phyloP scores from a whole-genome alignment of 345 rosid species.

The Eucalyptus leucophloia region DNA sequence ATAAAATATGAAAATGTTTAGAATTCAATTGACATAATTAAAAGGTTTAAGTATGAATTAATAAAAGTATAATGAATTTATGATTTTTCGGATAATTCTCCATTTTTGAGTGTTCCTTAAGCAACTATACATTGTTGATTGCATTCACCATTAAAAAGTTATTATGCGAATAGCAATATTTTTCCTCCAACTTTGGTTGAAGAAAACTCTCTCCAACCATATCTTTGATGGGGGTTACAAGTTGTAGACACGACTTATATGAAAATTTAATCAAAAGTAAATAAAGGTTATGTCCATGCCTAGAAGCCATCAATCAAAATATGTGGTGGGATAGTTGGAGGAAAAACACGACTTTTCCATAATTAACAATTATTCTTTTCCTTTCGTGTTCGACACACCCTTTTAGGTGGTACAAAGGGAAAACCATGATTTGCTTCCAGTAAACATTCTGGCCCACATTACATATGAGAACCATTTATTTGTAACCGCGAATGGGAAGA shows the following conservation, averaged over 20 bases:
- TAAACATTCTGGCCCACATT: neutral
- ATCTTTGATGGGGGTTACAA: neutral
- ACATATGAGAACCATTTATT: neutral
- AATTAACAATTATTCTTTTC: neutral
- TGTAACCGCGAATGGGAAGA: neutral
- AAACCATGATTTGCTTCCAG: neutral
- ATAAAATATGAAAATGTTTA: too few relatives aligned
- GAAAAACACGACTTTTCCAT: neutral
- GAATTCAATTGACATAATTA: too few relatives aligned
- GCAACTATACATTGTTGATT: neutral
- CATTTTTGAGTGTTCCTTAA: neutral
- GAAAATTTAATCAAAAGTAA: neutral
- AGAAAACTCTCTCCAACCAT: neutral
- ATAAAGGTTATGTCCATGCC: neutral
- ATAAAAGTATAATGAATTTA: too few relatives aligned
- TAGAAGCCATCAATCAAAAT: neutral
- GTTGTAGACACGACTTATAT: neutral
- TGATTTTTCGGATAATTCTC: too few relatives aligned
- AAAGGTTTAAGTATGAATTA: neutral
- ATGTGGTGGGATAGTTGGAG: neutral
- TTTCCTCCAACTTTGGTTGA: neutral
- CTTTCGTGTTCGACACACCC: neutral
- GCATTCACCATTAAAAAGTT: neutral
- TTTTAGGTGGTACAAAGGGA: neutral
- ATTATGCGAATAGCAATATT: neutral